Evolutionary conservation across 1,139 yeast genomes (phyloP), one percentile per base, ranked within the genome.

Genomic region (Sugiyamaella neomexicana): DNA sequence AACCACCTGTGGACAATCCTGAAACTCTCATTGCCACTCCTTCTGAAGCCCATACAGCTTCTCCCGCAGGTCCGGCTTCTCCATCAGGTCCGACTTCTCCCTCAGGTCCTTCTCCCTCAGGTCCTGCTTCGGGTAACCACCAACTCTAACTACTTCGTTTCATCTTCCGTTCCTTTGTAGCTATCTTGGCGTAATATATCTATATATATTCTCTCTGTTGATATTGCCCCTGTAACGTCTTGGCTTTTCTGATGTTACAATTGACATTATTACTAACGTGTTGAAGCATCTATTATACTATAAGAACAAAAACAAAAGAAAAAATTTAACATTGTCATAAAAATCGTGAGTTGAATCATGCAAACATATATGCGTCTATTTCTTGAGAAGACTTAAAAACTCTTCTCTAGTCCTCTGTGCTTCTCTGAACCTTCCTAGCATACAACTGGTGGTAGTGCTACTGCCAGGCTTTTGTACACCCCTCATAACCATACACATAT

Each of bases 401-500:
- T 93, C 99, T 69, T 95, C 99, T 66, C 99, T 82, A 4, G 99
- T 93, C 75, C 89, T 89, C 71, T 90, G 97, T 50, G 89, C 88
- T 56, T 85, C 87, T 67, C 98, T 80, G 77, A 93, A 91, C 63
- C 96, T 86, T 12, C 99, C 99, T 66, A 93, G 79, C 98, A 93
- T 90, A 69, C 98, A 91, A 67, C 97, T 89, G 29, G 99, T 95
- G 45, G 93, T 85, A 2, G 99, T 93, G 27, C 89, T 81, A 17
- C 96, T 86, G 1, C 98, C 97, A 0, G 96, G 83, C 72, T 93
- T 95, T 70, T 93, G 97, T 23, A 93, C 90, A 50, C 99, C 99
- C 68, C 99, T 82, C 71, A 96, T 89, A 32, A 91, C 98, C 99
- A 93, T 93, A 72, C 99, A 93, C 99, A 95, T 93, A 69, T 93